Evolutionary conservation across 1,139 yeast genomes (phyloP).

Genomic region (Geotrichum aggregatum): DNA sequence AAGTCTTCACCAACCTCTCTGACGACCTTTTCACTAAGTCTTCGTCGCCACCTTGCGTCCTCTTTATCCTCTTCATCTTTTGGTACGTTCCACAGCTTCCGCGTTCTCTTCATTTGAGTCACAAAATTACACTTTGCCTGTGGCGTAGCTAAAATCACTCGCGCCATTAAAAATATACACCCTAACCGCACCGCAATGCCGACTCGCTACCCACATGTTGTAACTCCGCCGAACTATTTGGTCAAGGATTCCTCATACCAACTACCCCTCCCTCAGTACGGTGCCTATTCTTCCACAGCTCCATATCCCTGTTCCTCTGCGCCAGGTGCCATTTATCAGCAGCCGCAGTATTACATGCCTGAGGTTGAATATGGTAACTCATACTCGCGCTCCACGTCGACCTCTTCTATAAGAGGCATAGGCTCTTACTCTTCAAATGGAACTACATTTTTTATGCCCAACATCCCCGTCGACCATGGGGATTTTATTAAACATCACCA

Average conservation of each 20-base stretch:
- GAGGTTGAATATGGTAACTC: conserved; percentile 8
- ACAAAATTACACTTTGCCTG: background rate
- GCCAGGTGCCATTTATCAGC: conserved; percentile 16
- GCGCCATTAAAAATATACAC: background rate
- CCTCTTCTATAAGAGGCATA: conserved; percentile 15
- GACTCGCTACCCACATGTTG: conserved; percentile 24
- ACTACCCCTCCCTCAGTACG: background rate
- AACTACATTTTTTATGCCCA: conserved; percentile 29
- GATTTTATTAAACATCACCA: conserved; percentile 21
- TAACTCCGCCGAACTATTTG: conserved; percentile 28
- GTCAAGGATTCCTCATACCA: conserved; percentile 14
- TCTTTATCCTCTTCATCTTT: background rate
- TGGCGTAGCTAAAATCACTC: background rate
- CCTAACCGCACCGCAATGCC: background rate
- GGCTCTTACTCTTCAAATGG: conserved; percentile 29
- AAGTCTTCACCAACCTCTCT: background rate
- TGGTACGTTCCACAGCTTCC: background rate
- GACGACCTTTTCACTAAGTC: conserved; percentile 33
- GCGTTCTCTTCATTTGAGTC: background rate
- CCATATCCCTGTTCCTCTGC: conserved; percentile 6
- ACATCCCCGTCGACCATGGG: conserved; percentile 28
- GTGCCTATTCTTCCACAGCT: conserved; percentile 3
- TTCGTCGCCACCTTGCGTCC: conserved; percentile 19
- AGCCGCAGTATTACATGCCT: conserved; percentile 15
- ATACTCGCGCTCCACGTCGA: conserved; percentile 3